Conservation (phyloP, 2,329 filamentous ascomycete genomes). For the Beauveria sp. region DNA sequence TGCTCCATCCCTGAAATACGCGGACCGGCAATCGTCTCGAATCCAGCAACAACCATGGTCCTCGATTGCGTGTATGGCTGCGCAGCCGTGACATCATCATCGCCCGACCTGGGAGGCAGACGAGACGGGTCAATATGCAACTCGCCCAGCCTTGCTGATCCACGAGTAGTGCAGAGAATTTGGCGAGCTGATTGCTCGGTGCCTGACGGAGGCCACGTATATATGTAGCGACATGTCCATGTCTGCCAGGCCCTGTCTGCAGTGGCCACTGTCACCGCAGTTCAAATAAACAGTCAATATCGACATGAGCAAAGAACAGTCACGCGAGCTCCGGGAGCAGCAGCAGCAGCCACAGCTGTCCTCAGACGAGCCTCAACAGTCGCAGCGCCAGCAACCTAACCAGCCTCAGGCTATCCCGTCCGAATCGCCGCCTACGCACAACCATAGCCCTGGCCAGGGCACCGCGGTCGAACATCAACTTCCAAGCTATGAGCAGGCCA, state of each 20-base stretch:
- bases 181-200: neutral
- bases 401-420: neutral
- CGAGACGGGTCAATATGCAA: neutral
- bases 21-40: no score
- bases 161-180: neutral
- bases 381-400: neutral
- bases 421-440: neutral
- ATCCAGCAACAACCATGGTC: no score
- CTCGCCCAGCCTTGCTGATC: neutral
- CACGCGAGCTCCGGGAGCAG: neutral
- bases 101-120: neutral
- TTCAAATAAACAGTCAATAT: neutral
- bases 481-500: slow-evolving; percentile 1
- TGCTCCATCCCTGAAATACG: neutral
- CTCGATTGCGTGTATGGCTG: neutral
- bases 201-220: neutral
- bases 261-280: neutral
- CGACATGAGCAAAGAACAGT: slow-evolving; percentile 2
- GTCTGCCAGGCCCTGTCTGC: no score
- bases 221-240: neutral
- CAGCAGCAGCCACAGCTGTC: neutral
- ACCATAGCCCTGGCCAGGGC: neutral
- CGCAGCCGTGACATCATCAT: neutral
- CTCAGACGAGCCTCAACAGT: neutral
- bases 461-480: neutral